A percentile compares a stretch with the other conserved stretches of the same genome.
These are phyloP conservation scores for Globisporangium yorkense DNA, from an alignment of 352 stramenopile genomes.

Conservation along the genomic window DNA sequence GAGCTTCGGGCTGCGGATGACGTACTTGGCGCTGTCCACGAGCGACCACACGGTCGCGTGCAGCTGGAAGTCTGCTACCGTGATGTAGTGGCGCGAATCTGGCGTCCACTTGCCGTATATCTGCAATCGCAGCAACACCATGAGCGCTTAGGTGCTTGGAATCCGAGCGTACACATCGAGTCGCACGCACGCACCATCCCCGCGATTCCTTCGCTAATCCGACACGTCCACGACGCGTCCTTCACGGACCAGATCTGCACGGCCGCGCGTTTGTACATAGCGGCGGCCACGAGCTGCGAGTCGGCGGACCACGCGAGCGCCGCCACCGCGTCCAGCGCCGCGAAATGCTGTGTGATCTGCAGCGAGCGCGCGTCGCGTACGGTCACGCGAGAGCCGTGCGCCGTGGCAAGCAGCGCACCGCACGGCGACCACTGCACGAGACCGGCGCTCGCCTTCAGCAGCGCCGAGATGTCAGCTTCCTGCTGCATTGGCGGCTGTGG, in stretches of 20 bases:
- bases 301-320: constrained; percentile 54
- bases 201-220: constrained; percentile 70
- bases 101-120: constrained; percentile 42
- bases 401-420: constrained; percentile 44
- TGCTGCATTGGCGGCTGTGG: not conserved
- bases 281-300: constrained; percentile 56
- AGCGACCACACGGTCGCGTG: constrained; percentile 81
- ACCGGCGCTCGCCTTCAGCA: constrained; percentile 40
- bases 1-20: constrained; percentile 68
- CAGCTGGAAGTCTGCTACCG: constrained; percentile 80
- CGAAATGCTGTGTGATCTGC: constrained; percentile 67
- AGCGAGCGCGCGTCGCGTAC: constrained; percentile 46
- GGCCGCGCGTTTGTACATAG: constrained; percentile 55
- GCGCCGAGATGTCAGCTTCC: constrained; percentile 41
- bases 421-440: constrained; percentile 71
- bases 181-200: constrained; percentile 29
- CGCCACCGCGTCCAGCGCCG: constrained; percentile 46
- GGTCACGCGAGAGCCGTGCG: constrained; percentile 40
- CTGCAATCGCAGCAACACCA: constrained; percentile 1
- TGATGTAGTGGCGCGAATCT: constrained; percentile 64
- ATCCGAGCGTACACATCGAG: too few species aligned
- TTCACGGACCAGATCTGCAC: constrained; percentile 63
- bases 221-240: constrained; percentile 60
- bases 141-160: too few species aligned
- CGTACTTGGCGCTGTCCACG: constrained; percentile 44